phyloP scores from a whole-genome alignment of 1,139 yeast species.

The Geotrichum europaeum region DNA sequence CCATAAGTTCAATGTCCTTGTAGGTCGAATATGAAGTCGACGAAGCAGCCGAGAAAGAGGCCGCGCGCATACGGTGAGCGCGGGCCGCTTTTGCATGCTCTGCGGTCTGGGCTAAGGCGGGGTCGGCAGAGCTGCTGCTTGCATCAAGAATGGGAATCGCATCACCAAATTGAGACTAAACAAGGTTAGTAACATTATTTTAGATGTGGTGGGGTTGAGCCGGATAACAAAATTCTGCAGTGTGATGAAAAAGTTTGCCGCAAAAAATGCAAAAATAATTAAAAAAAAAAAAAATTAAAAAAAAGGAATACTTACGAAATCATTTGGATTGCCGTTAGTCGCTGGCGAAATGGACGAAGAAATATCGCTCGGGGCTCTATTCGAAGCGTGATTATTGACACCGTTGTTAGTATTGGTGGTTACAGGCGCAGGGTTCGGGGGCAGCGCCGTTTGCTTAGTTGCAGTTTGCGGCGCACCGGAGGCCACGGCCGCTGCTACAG shows the following conservation, averaged over 20 bases:
- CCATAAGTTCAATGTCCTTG: slow-evolving; percentile 37
- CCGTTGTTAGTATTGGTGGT: background rate
- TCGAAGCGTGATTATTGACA: background rate
- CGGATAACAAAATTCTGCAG: background rate
- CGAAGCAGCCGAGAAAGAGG: slow-evolving; percentile 78
- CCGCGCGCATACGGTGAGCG: slow-evolving; percentile 44
- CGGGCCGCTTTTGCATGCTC: slow-evolving; percentile 1
- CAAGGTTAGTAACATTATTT: background rate
- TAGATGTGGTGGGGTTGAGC: background rate
- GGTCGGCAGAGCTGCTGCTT: background rate
- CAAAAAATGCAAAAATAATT: background rate
- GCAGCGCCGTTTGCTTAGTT: background rate
- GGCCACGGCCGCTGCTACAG: background rate
- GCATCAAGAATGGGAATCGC: background rate
- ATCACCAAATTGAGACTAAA: background rate
- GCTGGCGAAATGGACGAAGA: background rate
- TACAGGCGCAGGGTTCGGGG: background rate
- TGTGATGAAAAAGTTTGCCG: background rate
- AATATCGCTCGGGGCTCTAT: background rate
- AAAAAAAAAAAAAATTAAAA: background rate
- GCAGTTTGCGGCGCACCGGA: slow-evolving; percentile 3
- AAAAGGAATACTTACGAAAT: background rate
- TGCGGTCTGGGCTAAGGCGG: background rate
- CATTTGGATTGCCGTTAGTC: background rate
- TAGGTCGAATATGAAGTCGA: slow-evolving; percentile 60